Evolutionary conservation across 2,329 filamentous ascomycete genomes (phyloP).

Genomic region (Cercospora brassicicola): DNA sequence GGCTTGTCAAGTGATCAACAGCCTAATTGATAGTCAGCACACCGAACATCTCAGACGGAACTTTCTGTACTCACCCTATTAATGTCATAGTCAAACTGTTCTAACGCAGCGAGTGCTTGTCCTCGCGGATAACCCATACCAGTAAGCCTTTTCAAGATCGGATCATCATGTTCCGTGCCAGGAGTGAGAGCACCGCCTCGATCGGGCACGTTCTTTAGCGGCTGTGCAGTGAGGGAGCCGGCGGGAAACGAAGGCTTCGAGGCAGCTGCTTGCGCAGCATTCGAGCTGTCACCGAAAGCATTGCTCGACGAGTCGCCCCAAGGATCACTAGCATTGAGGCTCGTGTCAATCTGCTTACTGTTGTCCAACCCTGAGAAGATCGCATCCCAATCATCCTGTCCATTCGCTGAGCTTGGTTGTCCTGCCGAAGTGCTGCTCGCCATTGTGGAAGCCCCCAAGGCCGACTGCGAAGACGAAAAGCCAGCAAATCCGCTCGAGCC

Average conservation of each 20-base stretch:
- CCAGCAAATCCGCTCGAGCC: constrained; percentile 32
- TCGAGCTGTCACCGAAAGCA: constrained; percentile 8
- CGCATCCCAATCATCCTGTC: constrained; percentile 84
- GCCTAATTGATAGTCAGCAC: constrained; percentile 17
- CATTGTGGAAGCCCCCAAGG: constrained; percentile 5
- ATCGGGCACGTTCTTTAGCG: constrained; percentile 12
- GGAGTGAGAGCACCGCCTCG: constrained; percentile 68
- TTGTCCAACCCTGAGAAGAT: constrained; percentile 80
- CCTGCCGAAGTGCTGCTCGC: constrained; percentile 23
- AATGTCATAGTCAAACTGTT: constrained; percentile 94
- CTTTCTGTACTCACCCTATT: constrained; percentile 69
- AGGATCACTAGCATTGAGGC: constrained; percentile 31
- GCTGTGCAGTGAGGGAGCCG: constrained; percentile 7
- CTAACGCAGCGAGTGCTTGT: constrained; percentile 75
- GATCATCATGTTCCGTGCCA: constrained; percentile 81
- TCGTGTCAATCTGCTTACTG: constrained; percentile 35
- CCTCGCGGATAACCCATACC: constrained; percentile 81
- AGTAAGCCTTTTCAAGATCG: constrained; percentile 84
- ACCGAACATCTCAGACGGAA: neutral
- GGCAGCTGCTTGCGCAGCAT: constrained; percentile 19
- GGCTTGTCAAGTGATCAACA: constrained; percentile 28
- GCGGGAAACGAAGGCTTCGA: constrained; percentile 18
- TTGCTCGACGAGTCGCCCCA: constrained; percentile 28
- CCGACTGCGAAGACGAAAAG: constrained; percentile 26
- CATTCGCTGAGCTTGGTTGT: constrained; percentile 44